Conservation (phyloP, 768 basidiomycete genomes). For the Leccinellum luteum region DNA sequence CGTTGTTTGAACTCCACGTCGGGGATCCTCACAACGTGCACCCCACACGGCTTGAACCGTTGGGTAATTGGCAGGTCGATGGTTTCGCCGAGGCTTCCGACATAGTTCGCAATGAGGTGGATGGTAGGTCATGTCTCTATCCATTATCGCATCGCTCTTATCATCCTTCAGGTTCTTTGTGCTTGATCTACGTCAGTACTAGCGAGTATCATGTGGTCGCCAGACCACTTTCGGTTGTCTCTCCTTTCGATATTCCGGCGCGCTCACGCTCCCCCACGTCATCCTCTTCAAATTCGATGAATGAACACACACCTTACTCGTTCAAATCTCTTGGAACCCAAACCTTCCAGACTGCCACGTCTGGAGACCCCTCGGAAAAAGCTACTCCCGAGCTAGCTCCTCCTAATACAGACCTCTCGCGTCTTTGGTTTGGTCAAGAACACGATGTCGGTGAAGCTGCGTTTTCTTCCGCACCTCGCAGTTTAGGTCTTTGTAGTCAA, state of each 20-base stretch:
- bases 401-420: conserved; percentile 21
- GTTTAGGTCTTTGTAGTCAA: conserved; percentile 15
- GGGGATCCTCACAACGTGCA: conserved; percentile 19
- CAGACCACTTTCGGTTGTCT: conserved; percentile 38
- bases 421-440: conserved; percentile 26
- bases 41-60: conserved; percentile 36
- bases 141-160: conserved; percentile 4
- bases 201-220: conserved; percentile 44
- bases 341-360: conserved; percentile 46
- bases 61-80: conserved; percentile 56
- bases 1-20: conserved; percentile 26
- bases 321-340: conserved; percentile 54
- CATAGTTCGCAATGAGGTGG: conserved; percentile 41
- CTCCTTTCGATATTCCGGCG: conserved; percentile 14
- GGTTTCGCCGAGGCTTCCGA: conserved; percentile 46
- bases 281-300: conserved; percentile 20
- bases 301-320: conserved; percentile 37
- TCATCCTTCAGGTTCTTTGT: conserved; percentile 22
- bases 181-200: conserved; percentile 39
- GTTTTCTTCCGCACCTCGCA: conserved; percentile 13
- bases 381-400: conserved; percentile 25
- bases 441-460: conserved; percentile 14
- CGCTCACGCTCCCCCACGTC: conserved; percentile 15
- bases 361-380: conserved; percentile 22
- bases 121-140: conserved; percentile 39